These are phyloP conservation scores for Atkinsonella hypoxylon DNA, from an alignment of 2,329 filamentous ascomycete species.

Conservation along the genomic window DNA sequence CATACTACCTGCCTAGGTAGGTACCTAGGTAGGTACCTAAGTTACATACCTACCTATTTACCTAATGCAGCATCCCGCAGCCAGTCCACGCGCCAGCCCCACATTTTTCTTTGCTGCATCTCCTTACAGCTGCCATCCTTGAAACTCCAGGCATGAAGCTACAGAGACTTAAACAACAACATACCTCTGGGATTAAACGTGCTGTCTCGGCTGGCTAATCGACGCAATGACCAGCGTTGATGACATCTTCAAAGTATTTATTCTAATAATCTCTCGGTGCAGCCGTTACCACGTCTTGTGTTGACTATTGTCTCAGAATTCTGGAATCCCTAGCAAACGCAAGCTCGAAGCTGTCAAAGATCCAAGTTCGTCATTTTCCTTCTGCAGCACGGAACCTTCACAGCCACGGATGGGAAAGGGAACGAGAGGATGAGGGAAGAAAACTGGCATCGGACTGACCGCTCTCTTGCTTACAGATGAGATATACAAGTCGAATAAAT, in stretches of 20 bases:
- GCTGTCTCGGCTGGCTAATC: background rate
- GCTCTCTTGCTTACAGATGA: conserved; percentile 32
- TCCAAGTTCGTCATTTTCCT: conserved; percentile 37
- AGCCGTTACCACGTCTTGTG: background rate
- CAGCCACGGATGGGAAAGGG: no score
- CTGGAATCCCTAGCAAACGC: conserved; percentile 44
- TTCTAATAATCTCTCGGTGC: background rate
- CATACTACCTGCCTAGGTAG: no score
- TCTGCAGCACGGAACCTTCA: no score
- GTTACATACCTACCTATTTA: no score
- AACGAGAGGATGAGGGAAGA: no score
- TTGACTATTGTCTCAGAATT: conserved; percentile 18
- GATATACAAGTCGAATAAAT: conserved; percentile 51
- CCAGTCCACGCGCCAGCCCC: no score
- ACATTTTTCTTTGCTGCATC: background rate
- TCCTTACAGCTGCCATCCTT: background rate
- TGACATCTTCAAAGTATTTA: conserved; percentile 41
- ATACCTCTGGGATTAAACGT: background rate
- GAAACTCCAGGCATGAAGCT: background rate
- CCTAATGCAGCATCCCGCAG: no score
- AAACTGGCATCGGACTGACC: background rate
- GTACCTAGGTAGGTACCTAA: no score
- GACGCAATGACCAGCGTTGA: conserved; percentile 42
- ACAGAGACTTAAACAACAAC: background rate
- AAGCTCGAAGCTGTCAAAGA: conserved; percentile 51